Base-by-base conservation (phyloP, 768 basidiomycete species). In the Hygrocybe coccinea region DNA sequence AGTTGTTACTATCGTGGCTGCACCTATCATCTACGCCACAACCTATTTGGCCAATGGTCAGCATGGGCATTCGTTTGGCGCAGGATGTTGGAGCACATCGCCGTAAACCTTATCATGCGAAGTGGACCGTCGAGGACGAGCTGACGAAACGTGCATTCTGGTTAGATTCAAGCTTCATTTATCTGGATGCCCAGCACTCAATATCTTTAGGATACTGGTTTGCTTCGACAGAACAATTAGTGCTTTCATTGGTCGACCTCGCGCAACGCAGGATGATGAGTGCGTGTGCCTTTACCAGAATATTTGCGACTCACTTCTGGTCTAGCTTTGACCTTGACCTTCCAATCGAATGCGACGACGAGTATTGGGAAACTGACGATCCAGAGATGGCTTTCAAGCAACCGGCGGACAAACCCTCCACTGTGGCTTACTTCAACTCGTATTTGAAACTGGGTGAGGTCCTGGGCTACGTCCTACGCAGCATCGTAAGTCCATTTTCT, bases 11-110 rank as follows among this genome's bases (percentile, higher is more conserved):
- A 0, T 35, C 76, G 39, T 85, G 75, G 69, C 66, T 77, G 22
- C 77, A 78, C 52, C 72, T 72, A 6, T 75, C 79, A 0, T 77
- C 76, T 9, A 76, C 73, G 0, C 76, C 81, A 1, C 81, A 83
- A 50, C 77, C 79, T 8, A 70, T 71, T 37, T 91, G 88, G 89
- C 76, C 77, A 2, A 73, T 82, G 10, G 75, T 84, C 41, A 85
- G 86, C 0, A 69, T 86, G 37, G 86, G 83, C 19, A 68, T 91
- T 29, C 83, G 88, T 2, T 72, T 85, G 49, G 81, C 84, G 1
- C 84, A 89, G 64, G 89, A 93, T 57, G 80, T 89, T 37, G 84
- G 91, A 25, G 85, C 82, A 1, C 91, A 92, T 67, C 67, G 74
- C 54, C 69, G 78, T 22, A 72, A 69, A 51, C 59, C 64, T 12